Conservation (phyloP, 2,329 filamentous ascomycete species). For the Penicillium paneum region DNA sequence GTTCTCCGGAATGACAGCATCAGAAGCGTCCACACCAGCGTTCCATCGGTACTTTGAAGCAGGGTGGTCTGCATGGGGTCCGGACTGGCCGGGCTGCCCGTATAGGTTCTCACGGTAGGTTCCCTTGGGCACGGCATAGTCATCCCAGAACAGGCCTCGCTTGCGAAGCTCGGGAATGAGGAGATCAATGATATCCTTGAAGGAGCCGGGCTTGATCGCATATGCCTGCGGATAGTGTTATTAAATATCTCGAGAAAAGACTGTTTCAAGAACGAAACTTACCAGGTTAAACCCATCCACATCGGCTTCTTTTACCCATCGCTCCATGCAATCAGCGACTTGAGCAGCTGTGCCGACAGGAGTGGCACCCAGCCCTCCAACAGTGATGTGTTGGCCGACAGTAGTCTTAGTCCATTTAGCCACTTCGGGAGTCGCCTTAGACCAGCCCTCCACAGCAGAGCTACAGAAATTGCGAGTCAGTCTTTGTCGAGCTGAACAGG, state of each 20-base stretch:
- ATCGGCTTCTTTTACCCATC: conserved; percentile 66
- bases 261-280: conserved; percentile 24
- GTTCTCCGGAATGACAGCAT: conserved; percentile 28
- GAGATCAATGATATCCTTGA: conserved; percentile 65
- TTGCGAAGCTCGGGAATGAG: conserved; percentile 61
- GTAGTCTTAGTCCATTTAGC: conserved; percentile 71
- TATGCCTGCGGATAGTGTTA: conserved; percentile 49
- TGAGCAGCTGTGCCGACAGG: conserved; percentile 62
- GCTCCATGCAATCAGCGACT: conserved; percentile 65
- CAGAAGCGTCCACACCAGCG: conserved; percentile 33
- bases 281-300: conserved; percentile 74
- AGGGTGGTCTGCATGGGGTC: conserved; percentile 36
- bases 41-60: conserved; percentile 40
- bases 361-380: conserved; percentile 65
- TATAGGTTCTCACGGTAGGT: conserved; percentile 43
- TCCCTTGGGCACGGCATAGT: conserved; percentile 37
- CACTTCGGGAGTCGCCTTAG: conserved; percentile 56
- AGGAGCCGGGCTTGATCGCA: conserved; percentile 64
- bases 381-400: conserved; percentile 63
- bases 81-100: conserved; percentile 31
- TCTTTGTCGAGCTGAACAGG: conserved; percentile 7
- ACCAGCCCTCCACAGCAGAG: conserved; percentile 51
- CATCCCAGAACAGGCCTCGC: conserved; percentile 49
- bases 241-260: neutral
- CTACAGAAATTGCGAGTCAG: conserved; percentile 26